These are phyloP conservation scores for Sporothrix sp. DNA, from an alignment of 2,329 filamentous ascomycete species.

Conservation along the genomic window DNA sequence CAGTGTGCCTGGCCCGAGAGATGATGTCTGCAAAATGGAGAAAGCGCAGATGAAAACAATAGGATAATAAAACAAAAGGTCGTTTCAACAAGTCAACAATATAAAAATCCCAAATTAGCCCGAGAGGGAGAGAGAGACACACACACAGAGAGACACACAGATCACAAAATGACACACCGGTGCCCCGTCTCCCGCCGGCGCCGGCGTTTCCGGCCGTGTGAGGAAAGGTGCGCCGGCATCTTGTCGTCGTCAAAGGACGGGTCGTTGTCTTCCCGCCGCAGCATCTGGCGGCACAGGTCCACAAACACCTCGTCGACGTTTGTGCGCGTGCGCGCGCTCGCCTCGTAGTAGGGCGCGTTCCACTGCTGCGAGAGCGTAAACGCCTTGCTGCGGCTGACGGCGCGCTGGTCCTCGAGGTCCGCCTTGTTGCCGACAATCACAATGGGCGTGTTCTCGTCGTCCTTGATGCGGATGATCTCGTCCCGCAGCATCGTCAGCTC, in stretches of 20 bases:
- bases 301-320: slow-evolving; percentile 89
- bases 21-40: background rate
- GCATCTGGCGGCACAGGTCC: slow-evolving; percentile 75
- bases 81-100: background rate
- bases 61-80: background rate
- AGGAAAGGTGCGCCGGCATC: slow-evolving; percentile 26
- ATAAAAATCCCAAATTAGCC: background rate
- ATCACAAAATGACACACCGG: slow-evolving; percentile 36
- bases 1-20: background rate
- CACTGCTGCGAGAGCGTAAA: slow-evolving; percentile 80
- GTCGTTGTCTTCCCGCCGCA: slow-evolving; percentile 55
- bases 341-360: slow-evolving; percentile 87
- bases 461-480: slow-evolving; percentile 85
- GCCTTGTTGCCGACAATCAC: slow-evolving; percentile 91
- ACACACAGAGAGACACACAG: background rate
- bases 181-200: slow-evolving; percentile 26
- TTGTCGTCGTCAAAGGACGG: slow-evolving; percentile 32
- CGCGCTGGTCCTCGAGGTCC: slow-evolving; percentile 77
- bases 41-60: background rate
- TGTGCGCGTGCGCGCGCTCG: slow-evolving; percentile 68
- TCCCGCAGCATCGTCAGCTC: slow-evolving; percentile 75
- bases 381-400: slow-evolving; percentile 66
- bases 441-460: slow-evolving; percentile 74
- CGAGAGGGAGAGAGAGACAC: too few species aligned
- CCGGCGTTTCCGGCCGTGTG: slow-evolving; percentile 25